Base-by-base conservation (phyloP, 2,329 filamentous ascomycete species). In the Malbranchea cinnamomea region DNA sequence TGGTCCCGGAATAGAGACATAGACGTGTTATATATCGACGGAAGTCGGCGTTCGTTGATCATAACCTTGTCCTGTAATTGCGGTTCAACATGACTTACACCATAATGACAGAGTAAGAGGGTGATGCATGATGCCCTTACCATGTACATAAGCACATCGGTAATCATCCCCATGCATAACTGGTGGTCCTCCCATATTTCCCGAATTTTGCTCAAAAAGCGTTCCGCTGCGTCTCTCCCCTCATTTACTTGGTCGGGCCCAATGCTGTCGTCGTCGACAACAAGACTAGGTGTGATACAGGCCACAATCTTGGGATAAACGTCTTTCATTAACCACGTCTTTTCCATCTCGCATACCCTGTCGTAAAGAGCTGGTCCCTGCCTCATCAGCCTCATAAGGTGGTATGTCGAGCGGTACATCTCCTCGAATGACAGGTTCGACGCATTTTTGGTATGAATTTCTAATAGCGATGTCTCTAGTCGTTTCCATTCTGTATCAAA, bases 101-200 rank as follows among this genome's bases (percentile, higher is more conserved):
- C 5, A 11, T 29, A 19, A 15, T 20, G 4, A 16, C 8, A 14
- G 16, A 27, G 19, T 27, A 20, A 12, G 18, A 16, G 15, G 13
- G 25, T 14, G 11, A 16, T 4, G 4, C 11, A 26, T 6, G 6
- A 16, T 25, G 36, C 34, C 46, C 62, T 46, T 48, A 73, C 69
- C 65, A 98, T 82, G 49, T 94, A 94, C 84, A 95, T 94, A 30
- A 95, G 65, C 18, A 95, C 83, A 52, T 95, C 89, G 3, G 85
- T 84, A 29, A 83, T 77, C 87, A 95, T 95, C 48, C 83, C 84
- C 81, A 93, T 93, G 25, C 80, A 85, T 33, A 80, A 71, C 49
- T 85, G 81, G 49, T 98, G 85, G 38, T 91, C 79, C 37, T 84
- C 73, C 83, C 85, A 98, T 2, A 76, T 73, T 34, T 74, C 66